These are phyloP conservation scores for Arabidopsis thaliana DNA, from an alignment of 345 rosid species.

Conservation along the genomic window TAIR10.1 NC_003074.8:20636001-20636500, in stretches of 20 bases:
- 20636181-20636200: constrained; percentile 88
- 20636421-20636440: background rate
- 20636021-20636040: background rate
- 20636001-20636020: background rate
- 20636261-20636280: constrained; percentile 78
- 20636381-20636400: constrained; percentile 33
- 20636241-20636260: constrained; percentile 94
- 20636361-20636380: background rate
- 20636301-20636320: constrained; percentile 60
- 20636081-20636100: constrained; percentile 91
- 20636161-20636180: constrained; percentile 93
- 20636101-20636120: constrained; percentile 76
- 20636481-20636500: background rate
- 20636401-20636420: background rate
- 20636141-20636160: constrained; percentile 83
- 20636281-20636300: constrained; percentile 91
- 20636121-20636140: constrained; percentile 92
- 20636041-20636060: constrained; percentile 62
- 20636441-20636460: background rate
- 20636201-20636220: constrained; percentile 91
- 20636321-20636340: constrained; percentile 26
- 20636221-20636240: constrained; percentile 88
- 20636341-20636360: constrained; percentile 11
- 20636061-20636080: constrained; percentile 95
- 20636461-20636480: constrained; percentile 13